Percentiles rank a stretch among this genome's conserved stretches.
phyloP scores from a whole-genome alignment of 495 filamentous ascomycete genomes.

The Aspergillus sparsus region DNA sequence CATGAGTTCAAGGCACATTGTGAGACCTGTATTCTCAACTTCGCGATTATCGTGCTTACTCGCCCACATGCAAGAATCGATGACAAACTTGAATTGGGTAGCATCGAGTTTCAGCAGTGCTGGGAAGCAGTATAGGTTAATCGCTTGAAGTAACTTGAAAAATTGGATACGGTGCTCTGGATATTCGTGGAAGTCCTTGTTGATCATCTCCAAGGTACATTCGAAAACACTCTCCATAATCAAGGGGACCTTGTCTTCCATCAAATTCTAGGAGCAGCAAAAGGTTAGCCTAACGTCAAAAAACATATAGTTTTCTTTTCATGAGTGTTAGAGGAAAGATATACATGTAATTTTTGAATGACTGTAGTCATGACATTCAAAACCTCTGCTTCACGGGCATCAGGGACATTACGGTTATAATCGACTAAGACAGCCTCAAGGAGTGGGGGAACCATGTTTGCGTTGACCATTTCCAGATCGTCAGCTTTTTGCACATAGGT shows the following conservation, averaged over 20 bases:
- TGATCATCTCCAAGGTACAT: constrained; percentile 99
- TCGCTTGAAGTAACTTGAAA: constrained; percentile 91
- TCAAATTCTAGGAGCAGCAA: constrained; percentile 60
- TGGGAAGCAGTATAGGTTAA: constrained; percentile 95
- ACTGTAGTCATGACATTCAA: constrained; percentile 97
- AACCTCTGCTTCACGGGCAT: constrained; percentile 94
- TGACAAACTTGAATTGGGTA: constrained; percentile 97
- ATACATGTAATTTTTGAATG: constrained; percentile 91
- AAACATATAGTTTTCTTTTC: not conserved
- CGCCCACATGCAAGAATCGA: constrained; percentile 99
- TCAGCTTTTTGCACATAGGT: constrained; percentile 97
- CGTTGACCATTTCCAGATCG: constrained; percentile 87
- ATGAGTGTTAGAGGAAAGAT: constrained; percentile 34
- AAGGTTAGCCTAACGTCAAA: constrained; percentile 30
- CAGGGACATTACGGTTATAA: constrained; percentile 95
- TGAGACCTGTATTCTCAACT: constrained; percentile 95
- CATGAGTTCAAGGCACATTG: constrained; percentile 98
- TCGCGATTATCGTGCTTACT: constrained; percentile 99
- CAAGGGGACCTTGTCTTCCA: constrained; percentile 95
- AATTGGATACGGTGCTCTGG: constrained; percentile 98
- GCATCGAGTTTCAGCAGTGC: constrained; percentile 91
- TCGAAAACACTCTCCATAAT: constrained; percentile 99
- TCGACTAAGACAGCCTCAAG: constrained; percentile 92
- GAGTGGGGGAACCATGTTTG: constrained; percentile 94
- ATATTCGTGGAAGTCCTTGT: constrained; percentile 99